These are phyloP conservation scores for Salisapilia sapeloensis DNA, from an alignment of 352 stramenopile species.

Conservation along the genomic window DNA sequence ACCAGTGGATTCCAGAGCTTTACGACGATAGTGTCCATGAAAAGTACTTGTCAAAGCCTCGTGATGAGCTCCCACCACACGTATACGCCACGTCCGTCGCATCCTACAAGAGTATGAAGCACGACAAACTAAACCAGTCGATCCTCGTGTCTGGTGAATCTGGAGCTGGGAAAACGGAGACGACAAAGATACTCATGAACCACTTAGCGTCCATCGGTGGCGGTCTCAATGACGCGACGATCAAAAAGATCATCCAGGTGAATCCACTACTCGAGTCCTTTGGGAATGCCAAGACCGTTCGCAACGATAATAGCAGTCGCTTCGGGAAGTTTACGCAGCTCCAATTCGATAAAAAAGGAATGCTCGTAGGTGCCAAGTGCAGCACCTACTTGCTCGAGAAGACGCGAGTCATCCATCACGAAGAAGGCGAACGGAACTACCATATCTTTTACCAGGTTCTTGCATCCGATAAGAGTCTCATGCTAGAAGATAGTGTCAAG, in stretches of 20 bases:
- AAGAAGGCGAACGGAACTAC: constrained; percentile 89
- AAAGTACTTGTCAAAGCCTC: constrained; percentile 55
- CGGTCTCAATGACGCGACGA: constrained; percentile 82
- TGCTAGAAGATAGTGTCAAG: constrained; percentile 23
- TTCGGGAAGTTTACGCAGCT: constrained; percentile 98
- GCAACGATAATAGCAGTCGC: constrained; percentile 94
- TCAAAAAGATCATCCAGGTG: constrained; percentile 93
- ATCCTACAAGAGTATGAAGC: constrained; percentile 63
- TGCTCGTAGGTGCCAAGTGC: constrained; percentile 85
- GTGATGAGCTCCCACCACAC: constrained; percentile 63
- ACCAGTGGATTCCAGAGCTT: constrained; percentile 80
- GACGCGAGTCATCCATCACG: constrained; percentile 90
- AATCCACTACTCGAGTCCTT: constrained; percentile 98
- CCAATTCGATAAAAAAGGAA: constrained; percentile 73
- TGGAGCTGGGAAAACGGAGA: constrained; percentile 88
- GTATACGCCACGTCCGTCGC: constrained; percentile 66
- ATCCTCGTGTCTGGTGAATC: constrained; percentile 80
- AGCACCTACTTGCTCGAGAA: constrained; percentile 96
- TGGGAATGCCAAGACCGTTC: constrained; percentile 94
- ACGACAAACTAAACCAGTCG: constrained; percentile 55
- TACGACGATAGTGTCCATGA: constrained; percentile 69
- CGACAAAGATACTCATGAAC: constrained; percentile 87
- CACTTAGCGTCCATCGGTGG: constrained; percentile 67
- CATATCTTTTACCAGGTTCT: constrained; percentile 93
- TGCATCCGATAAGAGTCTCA: constrained; percentile 32